phyloP scores from a whole-genome alignment of 768 basidiomycete species.

The Boletellus emodensis region DNA sequence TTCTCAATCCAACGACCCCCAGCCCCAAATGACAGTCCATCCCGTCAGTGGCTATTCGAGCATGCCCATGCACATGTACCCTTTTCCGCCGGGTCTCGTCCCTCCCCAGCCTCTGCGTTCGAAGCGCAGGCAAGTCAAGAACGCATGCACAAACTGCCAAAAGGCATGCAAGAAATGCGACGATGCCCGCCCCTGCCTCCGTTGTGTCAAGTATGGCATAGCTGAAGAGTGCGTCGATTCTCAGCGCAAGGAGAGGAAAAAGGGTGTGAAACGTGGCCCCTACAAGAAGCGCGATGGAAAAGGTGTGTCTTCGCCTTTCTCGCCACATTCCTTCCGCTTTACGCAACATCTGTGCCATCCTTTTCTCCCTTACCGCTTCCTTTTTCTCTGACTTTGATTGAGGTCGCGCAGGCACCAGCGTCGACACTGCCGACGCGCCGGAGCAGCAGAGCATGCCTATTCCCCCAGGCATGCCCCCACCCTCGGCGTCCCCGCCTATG shows the following conservation, averaged over 20 bases:
- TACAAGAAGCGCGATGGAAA: slow-evolving; percentile 96
- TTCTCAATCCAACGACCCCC: slow-evolving; percentile 33
- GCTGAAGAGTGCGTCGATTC: slow-evolving; percentile 87
- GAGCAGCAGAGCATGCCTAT: slow-evolving; percentile 41
- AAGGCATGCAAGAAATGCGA: slow-evolving; percentile 92
- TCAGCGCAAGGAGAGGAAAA: slow-evolving; percentile 88
- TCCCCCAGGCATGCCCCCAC: slow-evolving; percentile 40
- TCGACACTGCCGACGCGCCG: slow-evolving; percentile 43
- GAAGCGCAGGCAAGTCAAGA: slow-evolving; percentile 87
- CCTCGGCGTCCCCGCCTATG: slow-evolving; percentile 45
- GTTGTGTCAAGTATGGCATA: slow-evolving; percentile 88
- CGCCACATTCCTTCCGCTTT: slow-evolving; percentile 16
- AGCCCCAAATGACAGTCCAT: slow-evolving; percentile 50
- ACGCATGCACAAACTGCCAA: slow-evolving; percentile 87
- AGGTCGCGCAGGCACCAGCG: slow-evolving; percentile 57
- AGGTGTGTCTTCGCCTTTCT: slow-evolving; percentile 50
- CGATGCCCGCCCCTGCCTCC: slow-evolving; percentile 86
- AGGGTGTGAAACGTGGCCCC: slow-evolving; percentile 81
- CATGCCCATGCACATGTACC: slow-evolving; percentile 69
- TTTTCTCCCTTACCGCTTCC: background rate
- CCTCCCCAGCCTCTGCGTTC: slow-evolving; percentile 52
- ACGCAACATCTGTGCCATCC: slow-evolving; percentile 10
- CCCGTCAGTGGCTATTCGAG: slow-evolving; percentile 45
- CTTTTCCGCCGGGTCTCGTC: slow-evolving; percentile 50
- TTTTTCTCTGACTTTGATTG: slow-evolving; percentile 43